Base-by-base conservation (phyloP, 495 filamentous ascomycete genomes). In the Letharia lupina region DNA sequence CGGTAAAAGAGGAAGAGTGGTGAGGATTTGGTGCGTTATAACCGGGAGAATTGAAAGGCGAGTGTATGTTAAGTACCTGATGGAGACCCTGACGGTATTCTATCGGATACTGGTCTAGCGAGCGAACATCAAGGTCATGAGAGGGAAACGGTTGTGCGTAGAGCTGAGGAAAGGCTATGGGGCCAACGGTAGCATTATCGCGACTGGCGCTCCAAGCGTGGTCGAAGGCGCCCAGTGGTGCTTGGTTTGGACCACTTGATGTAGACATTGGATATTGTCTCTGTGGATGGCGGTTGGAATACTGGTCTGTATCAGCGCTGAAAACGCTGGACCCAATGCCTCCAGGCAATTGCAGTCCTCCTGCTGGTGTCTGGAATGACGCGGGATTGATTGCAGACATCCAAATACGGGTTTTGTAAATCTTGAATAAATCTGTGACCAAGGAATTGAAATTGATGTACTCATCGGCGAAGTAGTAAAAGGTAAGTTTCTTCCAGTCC, bases 361-460 rank as follows among this genome's bases (percentile, higher is more conserved):
- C 78, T 37, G 84, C 80, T 6, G 90, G 89, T 62, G 90, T 93
- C n/a, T 91, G 91, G 75, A 97, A 97, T 3, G 93, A 96, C 10
- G 94, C 94, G 4, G 94, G 95, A 72, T 98, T 98, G 78, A 98
- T 95, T 11, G 94, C 93, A 8, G 92, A 96, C 92, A 98, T 96
- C 94, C 94, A 98, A 73, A 98, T 98, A 63, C 94, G 85, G 28
- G 93, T 96, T 79, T 98, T 98, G 80, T 96, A 98, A 66, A 96
- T 92, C 73, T 97, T 97, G 82, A 98, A 98, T 33, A 98, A 82
- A 75, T 98, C 95, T 0, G 91, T 96, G 66, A 98, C 93, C 23
- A 98, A 83, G 0, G 90, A 89, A 75, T 98, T 98, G 81, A 98
- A 98, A 77, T 98, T 96, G 81, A 98, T 96, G 74, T 98, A 98